phyloP scores from a whole-genome alignment of 805 yeast genomes.

The Komagataella ulmi region DNA sequence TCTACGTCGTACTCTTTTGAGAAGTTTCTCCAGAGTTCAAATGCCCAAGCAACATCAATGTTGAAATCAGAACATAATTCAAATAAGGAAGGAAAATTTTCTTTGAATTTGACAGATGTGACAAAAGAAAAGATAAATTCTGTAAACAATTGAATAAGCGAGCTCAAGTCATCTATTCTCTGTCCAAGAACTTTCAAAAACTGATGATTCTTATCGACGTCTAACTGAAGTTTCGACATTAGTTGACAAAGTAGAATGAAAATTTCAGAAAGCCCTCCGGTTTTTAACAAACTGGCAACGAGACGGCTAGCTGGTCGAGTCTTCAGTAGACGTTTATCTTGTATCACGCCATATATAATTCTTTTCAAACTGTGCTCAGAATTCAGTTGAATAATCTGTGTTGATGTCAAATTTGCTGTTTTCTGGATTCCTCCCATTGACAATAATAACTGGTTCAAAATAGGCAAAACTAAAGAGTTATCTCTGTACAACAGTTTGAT shows the following conservation, averaged over 20 bases:
- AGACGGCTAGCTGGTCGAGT: slow-evolving; percentile 34
- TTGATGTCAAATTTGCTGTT: slow-evolving; percentile 49
- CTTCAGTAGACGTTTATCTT: slow-evolving; percentile 40
- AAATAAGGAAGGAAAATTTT: slow-evolving; percentile 25
- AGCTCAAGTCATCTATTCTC: slow-evolving; percentile 57
- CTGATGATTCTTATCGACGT: slow-evolving; percentile 22
- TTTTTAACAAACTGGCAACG: slow-evolving; percentile 27
- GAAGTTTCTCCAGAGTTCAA: slow-evolving; percentile 58
- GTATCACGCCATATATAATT: slow-evolving; percentile 42
- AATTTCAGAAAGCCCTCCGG: slow-evolving; percentile 44
- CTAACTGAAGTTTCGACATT: slow-evolving; percentile 23
- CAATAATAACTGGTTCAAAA: slow-evolving; percentile 53
- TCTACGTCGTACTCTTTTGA: slow-evolving; percentile 5
- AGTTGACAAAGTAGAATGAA: slow-evolving; percentile 47
- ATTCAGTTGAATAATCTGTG: slow-evolving; percentile 53
- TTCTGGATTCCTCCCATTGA: slow-evolving; percentile 74
- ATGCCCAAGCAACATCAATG: slow-evolving; percentile 50
- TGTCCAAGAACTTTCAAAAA: slow-evolving; percentile 58
- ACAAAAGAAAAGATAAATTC: slow-evolving; percentile 44
- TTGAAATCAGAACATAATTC: slow-evolving; percentile 27
- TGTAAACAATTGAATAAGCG: slow-evolving; percentile 52
- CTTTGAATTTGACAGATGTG: slow-evolving; percentile 16
- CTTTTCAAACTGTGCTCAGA: slow-evolving; percentile 47
- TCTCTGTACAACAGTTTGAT: slow-evolving; percentile 49
- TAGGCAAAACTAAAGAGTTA: slow-evolving; percentile 45